These are phyloP conservation scores for Talaromyces verruculosus DNA, from an alignment of 2,329 filamentous ascomycete species.

Conservation along the genomic window DNA sequence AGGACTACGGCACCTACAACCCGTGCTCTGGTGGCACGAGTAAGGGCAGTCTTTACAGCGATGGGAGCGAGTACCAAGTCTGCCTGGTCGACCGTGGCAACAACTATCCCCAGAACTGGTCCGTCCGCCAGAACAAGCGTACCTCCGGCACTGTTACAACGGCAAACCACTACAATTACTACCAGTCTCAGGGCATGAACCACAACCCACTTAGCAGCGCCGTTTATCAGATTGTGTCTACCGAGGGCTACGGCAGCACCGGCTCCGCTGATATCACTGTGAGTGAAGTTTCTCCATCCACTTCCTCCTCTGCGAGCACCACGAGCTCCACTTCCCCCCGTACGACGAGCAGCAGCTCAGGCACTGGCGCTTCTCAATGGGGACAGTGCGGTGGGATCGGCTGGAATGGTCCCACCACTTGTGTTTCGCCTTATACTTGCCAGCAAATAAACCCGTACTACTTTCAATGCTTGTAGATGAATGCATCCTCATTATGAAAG, in stretches of 20 bases:
- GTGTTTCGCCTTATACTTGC: neutral
- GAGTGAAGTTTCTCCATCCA: neutral
- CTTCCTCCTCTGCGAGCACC: neutral
- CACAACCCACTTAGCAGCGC: neutral
- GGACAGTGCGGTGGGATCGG: neutral
- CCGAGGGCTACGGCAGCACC: conserved; percentile 1
- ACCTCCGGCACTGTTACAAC: conserved; percentile 5
- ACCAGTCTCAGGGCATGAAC: neutral
- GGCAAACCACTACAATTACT: conserved; percentile 7
- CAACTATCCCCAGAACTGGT: conserved; percentile 2
- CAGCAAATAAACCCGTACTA: neutral
- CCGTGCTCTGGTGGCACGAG: neutral
- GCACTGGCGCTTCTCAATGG: neutral
- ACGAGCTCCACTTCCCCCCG: neutral
- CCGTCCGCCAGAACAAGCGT: conserved; percentile 5
- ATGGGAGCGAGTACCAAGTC: conserved; percentile 8
- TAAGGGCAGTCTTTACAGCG: neutral
- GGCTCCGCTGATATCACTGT: conserved; percentile 2
- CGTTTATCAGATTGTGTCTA: conserved; percentile 8
- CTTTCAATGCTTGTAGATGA: neutral
- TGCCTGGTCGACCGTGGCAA: neutral
- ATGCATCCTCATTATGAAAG: neutral
- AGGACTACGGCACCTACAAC: conserved; percentile 8
- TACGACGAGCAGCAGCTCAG: neutral
- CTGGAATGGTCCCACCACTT: neutral